Evolutionary conservation across 139 green algal genomes (phyloP), one percentile per base, ranked within the genome.

Genomic region (Deuterostichococcus epilithicus): DNA sequence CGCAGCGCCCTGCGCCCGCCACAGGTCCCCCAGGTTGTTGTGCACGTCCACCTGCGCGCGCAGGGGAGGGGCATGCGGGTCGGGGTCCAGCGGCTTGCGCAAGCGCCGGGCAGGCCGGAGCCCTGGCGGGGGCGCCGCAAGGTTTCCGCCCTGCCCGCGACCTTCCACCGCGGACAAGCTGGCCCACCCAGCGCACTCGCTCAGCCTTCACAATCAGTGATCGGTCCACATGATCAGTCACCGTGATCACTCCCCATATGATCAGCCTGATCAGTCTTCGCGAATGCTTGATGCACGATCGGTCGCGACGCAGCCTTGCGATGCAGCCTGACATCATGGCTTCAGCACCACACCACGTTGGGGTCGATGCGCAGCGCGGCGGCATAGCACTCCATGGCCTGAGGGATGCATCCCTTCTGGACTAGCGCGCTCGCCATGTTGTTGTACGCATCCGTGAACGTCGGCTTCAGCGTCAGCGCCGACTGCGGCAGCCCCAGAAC

Each of bases 11-110:
- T 91, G 84, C 0, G 86, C 79, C 30, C 90, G 86, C 89, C 91
- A 92, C 47, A 97, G 70, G 76, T 95, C 94, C 0, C 92, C 92
- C 66, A 97, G 72, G 75, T 94, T 94, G 75, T 83, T 91, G 76
- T 91, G 88, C 74, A 95, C 92, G 70, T 91, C 87, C 20, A 89
- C 80, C 76, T 91, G 83, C 26, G 13, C 44, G 26, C 3, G 42
- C 10, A 23, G 42, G 10, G 13, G 42, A 13, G 13, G 42, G 42
- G 10, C 42, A 52, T 8, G 42, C 42, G 8, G 42, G 8, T 13
- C 8, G 42, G 42, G 42, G 42, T 52, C 10, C 42, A 52, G 10
- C 42, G 8, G 42, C 42, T 52, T 52, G 42, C 42, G 42, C 13
- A 52, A n/a, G n/a, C n/a, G n/a, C n/a, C n/a, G n/a, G n/a, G n/a